Conservation (phyloP, 352 stramenopile genomes). For the Phytophthora melonis region DNA sequence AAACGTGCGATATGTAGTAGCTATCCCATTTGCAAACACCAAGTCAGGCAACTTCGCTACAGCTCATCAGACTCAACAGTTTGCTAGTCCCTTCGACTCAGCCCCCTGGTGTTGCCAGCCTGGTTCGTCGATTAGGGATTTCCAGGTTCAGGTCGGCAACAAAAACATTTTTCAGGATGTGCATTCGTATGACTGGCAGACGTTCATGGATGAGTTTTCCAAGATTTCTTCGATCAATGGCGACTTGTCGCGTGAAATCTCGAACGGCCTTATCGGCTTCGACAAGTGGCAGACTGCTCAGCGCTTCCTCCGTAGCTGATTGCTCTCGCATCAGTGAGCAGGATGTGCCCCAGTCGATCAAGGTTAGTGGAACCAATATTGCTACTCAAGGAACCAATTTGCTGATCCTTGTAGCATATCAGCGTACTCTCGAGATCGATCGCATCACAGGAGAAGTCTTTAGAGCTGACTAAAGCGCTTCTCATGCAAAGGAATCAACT, state of each 20-base stretch:
- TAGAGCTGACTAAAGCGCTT: too few relatives aligned
- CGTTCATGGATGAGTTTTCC: not conserved
- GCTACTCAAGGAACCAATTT: not conserved
- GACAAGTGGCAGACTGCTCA: not conserved
- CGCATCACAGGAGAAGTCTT: not conserved
- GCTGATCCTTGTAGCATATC: slow-evolving; percentile 26
- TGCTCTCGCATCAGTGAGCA: not conserved
- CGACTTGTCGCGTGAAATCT: too few relatives aligned
- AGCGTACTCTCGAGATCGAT: not conserved
- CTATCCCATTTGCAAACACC: too few relatives aligned
- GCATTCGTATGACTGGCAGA: slow-evolving; percentile 33
- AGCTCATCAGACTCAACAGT: not conserved
- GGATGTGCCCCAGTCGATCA: not conserved
- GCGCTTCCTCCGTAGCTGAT: too few relatives aligned
- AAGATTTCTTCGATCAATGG: too few relatives aligned
- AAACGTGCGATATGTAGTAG: not conserved
- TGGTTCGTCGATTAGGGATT: too few relatives aligned
- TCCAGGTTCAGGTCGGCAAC: slow-evolving; percentile 34
- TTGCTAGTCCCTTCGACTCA: too few relatives aligned
- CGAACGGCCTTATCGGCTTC: not conserved
- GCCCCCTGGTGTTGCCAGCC: too few relatives aligned
- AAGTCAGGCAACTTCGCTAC: not conserved
- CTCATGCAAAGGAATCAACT: too few relatives aligned
- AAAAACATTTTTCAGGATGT: not conserved
- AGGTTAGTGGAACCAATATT: not conserved